Base-by-base conservation (phyloP, 352 stramenopile genomes). In the Globisporangium spinosum region DNA sequence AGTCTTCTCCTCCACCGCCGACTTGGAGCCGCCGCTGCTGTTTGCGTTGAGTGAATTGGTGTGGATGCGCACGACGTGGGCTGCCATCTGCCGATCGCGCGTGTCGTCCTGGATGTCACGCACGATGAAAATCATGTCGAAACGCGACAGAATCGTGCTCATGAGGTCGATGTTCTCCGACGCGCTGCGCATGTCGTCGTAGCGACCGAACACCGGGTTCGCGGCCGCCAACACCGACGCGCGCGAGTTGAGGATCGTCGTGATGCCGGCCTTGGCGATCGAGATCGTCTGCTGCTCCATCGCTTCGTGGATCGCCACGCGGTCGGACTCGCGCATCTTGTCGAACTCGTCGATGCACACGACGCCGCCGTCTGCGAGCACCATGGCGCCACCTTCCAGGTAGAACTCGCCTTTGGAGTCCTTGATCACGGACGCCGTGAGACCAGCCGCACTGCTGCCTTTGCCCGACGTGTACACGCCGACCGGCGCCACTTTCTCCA, bases 281-380 rank as follows among this genome's bases (percentile, higher is more conserved):
- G 93, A 98, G 68, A 99, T 99, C 6, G 98, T 99, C 72, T 99
- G 98, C 77, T 99, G 98, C 77, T 99, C 98, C 98, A 99, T 99
- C 10, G 97, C 97, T 79, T 99, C 97, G 77, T 99, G 98, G 70
- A 99, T 99, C 47, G 97, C 97, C 8, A 99, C 97, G 54, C 97
- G 90, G 78, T 99, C 91, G 15, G 86, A 88, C 69, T 97, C 89
- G 43, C 89, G 77, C 90, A 98, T 98, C 72, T 98, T 98, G 74
- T 98, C 95, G 55, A 98, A 98, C 78, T 98, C 91, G 67, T 99
- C 98, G 74, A 99, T 99, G 60, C 97, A 99, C 27, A 99, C 97
- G 64, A 99, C 94, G 0, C 98, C 98, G 53, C 97, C 97, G 75
- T 99, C 97, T 0, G 97, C 97, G 56, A 99, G 82, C 23, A 99